Evolutionary conservation across 179 eudicot species (phyloP), one percentile per base, ranked within the genome.

Genomic region (Carnegiea gigantea): DNA sequence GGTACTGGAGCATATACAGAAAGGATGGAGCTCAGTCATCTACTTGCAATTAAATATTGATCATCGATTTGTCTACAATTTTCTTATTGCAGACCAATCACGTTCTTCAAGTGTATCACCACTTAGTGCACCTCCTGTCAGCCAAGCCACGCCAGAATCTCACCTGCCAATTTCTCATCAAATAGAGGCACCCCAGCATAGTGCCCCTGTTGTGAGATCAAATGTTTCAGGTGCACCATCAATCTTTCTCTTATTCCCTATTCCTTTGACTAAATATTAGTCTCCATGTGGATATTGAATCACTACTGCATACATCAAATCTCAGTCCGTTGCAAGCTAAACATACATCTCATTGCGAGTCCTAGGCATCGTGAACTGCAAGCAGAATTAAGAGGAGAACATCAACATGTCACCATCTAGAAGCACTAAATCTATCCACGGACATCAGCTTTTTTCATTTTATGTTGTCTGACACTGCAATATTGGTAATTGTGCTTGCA

Each of bases 101-200:
- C 85, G 77, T 72, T 51, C 80, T 82, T 79, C 84, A 51, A 80
- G 73, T 64, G 23, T 79, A 53, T 26, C 64, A 24, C 80, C 84
- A 53, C 77, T 79, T 65, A 84, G 70, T 75, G 84, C 75, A 30
- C 85, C 87, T 15, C 87, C 84, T 70, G 53, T 68, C 44, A 64
- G 79, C 21, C 83, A 60, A 75, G 78, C 53, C 65, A 82, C 33
- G 10, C 81, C 78, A 51, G 79, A 62, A 60, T 70, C 87, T 17
- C 36, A 68, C 38, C 80, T 81, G 70, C 87, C 85, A 38, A 70
- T 20, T 49, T 48, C 75, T 83, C 85, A 85, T 70, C 85, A 77
- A 26, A 54, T 51, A 70, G 87, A 76, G 80, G 83, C 87, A 68
- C 87, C 87, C 40, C 79, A 79, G 83, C 83, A 82, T 44, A 77